Evolutionary conservation across 176 grass and related monocot genomes (phyloP).

Genomic region (Cenchrus fungigraminus): DNA sequence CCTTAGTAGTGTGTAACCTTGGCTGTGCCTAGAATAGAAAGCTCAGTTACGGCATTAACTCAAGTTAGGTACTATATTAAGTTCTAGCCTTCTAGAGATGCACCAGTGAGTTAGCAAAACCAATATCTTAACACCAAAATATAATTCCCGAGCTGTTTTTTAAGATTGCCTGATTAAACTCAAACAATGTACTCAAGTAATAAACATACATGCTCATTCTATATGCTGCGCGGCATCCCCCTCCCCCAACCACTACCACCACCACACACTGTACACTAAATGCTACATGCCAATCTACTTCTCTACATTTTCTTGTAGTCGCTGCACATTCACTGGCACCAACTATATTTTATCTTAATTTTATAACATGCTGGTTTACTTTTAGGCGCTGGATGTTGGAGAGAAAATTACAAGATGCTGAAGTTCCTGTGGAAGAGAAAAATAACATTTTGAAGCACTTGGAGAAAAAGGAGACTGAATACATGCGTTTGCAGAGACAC

Average conservation of each 20-base stretch:
- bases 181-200: background rate
- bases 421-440: slow-evolving; percentile 96
- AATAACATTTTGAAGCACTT: slow-evolving; percentile 94
- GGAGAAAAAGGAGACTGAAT: slow-evolving; percentile 98
- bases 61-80: slow-evolving; percentile 27
- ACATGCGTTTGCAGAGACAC: slow-evolving; percentile 96
- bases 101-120: slow-evolving; percentile 14
- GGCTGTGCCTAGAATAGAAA: slow-evolving; percentile 34
- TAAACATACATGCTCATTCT: slow-evolving; percentile 11
- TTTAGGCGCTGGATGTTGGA: slow-evolving; percentile 93
- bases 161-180: background rate
- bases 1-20: slow-evolving; percentile 29
- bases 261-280: background rate
- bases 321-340: background rate
- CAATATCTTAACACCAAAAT: slow-evolving; percentile 13
- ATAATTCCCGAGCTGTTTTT: slow-evolving; percentile 23
- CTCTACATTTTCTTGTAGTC: slow-evolving; percentile 14
- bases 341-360: background rate
- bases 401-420: slow-evolving; percentile 91
- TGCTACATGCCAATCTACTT: slow-evolving; percentile 5
- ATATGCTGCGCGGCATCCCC: background rate
- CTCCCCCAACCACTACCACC: background rate
- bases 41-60: slow-evolving; percentile 1
- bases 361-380: slow-evolving; percentile 40
- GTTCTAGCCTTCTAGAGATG: background rate